Evolutionary conservation across 257 asterid genomes (phyloP).

Genomic region (Misopates orontium): DNA sequence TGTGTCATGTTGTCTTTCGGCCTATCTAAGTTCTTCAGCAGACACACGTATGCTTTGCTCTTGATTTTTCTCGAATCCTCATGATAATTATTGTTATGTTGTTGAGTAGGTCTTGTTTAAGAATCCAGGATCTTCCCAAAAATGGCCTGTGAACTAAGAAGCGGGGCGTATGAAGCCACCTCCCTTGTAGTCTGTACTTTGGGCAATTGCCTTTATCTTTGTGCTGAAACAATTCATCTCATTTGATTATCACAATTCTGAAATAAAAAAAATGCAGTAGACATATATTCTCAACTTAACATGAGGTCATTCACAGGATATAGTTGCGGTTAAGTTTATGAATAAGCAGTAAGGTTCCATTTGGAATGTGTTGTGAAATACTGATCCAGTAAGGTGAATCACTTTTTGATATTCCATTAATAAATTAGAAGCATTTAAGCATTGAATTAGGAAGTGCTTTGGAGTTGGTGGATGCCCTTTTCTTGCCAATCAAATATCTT

Average conservation of each 20-base stretch:
- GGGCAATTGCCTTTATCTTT: neutral
- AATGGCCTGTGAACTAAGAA: too few relatives aligned
- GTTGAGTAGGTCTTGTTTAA: too few relatives aligned
- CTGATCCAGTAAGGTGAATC: neutral
- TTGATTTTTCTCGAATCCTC: too few relatives aligned
- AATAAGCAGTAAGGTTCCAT: neutral
- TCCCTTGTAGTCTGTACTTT: too few relatives aligned
- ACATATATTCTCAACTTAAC: neutral
- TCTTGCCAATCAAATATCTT: neutral
- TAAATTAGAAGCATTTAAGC: neutral
- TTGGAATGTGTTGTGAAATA: neutral
- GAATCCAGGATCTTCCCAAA: too few relatives aligned
- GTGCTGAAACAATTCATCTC: neutral
- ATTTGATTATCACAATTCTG: neutral
- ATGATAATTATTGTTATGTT: too few relatives aligned
- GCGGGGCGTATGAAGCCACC: too few relatives aligned
- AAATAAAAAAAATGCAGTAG: neutral
- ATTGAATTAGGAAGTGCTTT: neutral
- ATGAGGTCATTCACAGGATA: neutral
- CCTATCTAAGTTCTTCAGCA: too few relatives aligned
- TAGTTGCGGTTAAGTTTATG: neutral
- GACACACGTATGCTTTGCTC: too few relatives aligned
- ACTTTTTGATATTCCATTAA: neutral
- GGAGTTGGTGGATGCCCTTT: neutral
- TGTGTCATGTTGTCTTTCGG: too few relatives aligned